Percentiles rank a stretch among this genome's conserved stretches.
These are phyloP conservation scores for Raffaelea ambrosiae DNA, from an alignment of 2,329 filamentous ascomycete species.

Conservation along the genomic window DNA sequence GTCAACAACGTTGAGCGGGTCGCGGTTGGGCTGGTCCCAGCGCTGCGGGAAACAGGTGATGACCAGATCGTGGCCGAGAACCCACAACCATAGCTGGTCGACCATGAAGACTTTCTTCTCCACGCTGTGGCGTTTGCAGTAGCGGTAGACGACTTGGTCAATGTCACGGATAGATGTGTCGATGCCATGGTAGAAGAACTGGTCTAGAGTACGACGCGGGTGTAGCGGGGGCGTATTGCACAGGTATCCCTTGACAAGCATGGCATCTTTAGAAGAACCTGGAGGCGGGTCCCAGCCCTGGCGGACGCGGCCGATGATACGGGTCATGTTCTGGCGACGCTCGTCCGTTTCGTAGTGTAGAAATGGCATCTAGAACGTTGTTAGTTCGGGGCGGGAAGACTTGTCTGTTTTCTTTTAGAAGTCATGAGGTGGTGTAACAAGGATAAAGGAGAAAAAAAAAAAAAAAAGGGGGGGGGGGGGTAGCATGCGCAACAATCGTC, in stretches of 20 bases:
- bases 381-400: no score
- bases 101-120: conserved; percentile 60
- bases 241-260: conserved; percentile 40
- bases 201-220: conserved; percentile 53
- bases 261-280: conserved; percentile 27
- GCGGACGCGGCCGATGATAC: conserved; percentile 31
- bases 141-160: conserved; percentile 58
- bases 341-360: conserved; percentile 55
- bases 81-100: conserved; percentile 61
- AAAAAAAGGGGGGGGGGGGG: no score
- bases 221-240: conserved; percentile 40
- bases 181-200: conserved; percentile 58
- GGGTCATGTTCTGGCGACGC: conserved; percentile 45
- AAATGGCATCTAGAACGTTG: conserved; percentile 62
- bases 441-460: no score
- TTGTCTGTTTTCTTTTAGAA: no score
- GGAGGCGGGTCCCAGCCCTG: conserved; percentile 20
- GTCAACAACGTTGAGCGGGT: conserved; percentile 55
- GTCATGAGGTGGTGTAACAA: no score
- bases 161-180: conserved; percentile 50
- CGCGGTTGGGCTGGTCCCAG: conserved; percentile 52
- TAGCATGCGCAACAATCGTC: no score
- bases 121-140: conserved; percentile 27
- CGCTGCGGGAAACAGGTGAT: conserved; percentile 51
- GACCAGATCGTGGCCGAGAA: conserved; percentile 48